These are phyloP conservation scores for Chenopodium suecicum DNA, from an alignment of 148 eudicot genomes.

Conservation along the genomic window DNA sequence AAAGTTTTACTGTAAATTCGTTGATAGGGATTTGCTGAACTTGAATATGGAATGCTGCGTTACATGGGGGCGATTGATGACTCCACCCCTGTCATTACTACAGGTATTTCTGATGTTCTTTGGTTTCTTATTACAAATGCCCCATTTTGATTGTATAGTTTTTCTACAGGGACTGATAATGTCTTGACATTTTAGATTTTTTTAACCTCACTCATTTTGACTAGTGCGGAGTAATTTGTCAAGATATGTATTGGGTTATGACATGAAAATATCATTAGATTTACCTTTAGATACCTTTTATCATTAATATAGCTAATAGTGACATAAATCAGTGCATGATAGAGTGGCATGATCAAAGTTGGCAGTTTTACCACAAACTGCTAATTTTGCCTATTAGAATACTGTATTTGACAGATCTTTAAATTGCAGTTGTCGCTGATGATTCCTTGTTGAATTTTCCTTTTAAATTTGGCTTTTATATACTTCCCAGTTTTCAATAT, in stretches of 20 bases:
- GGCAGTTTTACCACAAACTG: not conserved
- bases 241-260: not conserved
- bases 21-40: slow-evolving; percentile 90
- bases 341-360: not conserved
- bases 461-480: too few relatives aligned
- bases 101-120: slow-evolving; percentile 43
- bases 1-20: slow-evolving; percentile 1
- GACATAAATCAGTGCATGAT: not conserved
- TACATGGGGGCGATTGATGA: slow-evolving; percentile 96
- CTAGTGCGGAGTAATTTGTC: not conserved
- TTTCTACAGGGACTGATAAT: not conserved
- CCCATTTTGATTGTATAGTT: not conserved
- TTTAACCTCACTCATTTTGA: too few relatives aligned
- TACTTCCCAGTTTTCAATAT: too few relatives aligned
- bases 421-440: too few relatives aligned
- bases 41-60: slow-evolving; percentile 95
- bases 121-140: not conserved
- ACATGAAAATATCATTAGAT: not conserved
- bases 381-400: not conserved
- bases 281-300: not conserved
- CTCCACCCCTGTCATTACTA: slow-evolving; percentile 78
- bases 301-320: not conserved
- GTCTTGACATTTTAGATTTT: too few relatives aligned
- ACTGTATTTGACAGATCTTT: too few relatives aligned
- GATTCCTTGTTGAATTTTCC: too few relatives aligned